Base-by-base conservation (phyloP, 768 basidiomycete genomes). In the Tulasnella sp. region DNA sequence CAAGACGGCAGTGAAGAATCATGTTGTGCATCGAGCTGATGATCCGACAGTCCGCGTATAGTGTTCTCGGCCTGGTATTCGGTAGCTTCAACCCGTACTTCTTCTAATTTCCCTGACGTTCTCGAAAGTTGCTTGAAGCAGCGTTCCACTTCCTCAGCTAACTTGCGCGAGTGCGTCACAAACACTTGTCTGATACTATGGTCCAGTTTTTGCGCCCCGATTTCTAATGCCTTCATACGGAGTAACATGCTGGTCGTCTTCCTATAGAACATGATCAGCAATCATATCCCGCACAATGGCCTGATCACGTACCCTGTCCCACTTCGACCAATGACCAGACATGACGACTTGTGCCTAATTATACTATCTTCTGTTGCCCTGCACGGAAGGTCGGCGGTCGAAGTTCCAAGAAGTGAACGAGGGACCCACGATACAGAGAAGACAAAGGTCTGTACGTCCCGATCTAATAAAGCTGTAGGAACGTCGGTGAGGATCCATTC, bases 321-420 rank as follows among this genome's bases (percentile, higher is more conserved):
- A 63, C 83, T 84, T 25, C 84, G 71, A 0, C 83, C 82, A 11
- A 83, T 66, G 29, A 84, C 81, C 64, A 79, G 83, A 60, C 79
- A 83, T 0, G 82, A 82, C 5, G 74, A 69, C 0, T 69, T 69
- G 61, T 83, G 76, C 41, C 83, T 76, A 14, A 83, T 75, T 8
- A 84, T 81, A 60, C 67, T 70, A 62, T 73, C 73, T 63, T 84
- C 79, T 48, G 73, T 68, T 0, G 74, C 62, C 4, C 73, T 75
- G 37, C 27, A 6, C n/a, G n/a, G n/a, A n/a, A n/a, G n/a, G n/a
- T n/a, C n/a, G n/a, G n/a, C n/a, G n/a, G n/a, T n/a, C n/a, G n/a
- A n/a, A n/a, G n/a, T n/a, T n/a, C n/a, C n/a, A n/a, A n/a, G n/a
- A n/a, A n/a, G n/a, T n/a, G n/a, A n/a, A n/a, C n/a, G n/a, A n/a